Base-by-base conservation (phyloP, 1,139 yeast species). In the Debaryomycetaceae sp. region DNA sequence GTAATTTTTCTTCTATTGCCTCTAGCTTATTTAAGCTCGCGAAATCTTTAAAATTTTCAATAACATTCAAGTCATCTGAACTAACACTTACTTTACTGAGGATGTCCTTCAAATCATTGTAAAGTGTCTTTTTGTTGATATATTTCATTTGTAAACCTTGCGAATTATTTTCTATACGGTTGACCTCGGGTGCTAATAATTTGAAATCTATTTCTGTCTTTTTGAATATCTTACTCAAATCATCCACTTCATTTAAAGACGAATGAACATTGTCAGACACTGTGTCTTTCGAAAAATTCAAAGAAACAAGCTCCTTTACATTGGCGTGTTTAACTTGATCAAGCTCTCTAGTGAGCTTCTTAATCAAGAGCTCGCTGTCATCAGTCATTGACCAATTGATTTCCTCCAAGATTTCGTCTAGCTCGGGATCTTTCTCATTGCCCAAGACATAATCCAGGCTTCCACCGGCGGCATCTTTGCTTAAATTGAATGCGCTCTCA, bases 111-210 rank as follows among this genome's bases (percentile, higher is more conserved):
- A 90, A 74, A 47, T 87, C 93, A 43, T 77, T 79, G 73, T 83
- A 84, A 37, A 91, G 69, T 20, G 76, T 63, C 55, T 87, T 87
- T 62, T 87, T 88, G 63, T 91, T 91, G 36, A 88, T 83, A 5
- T 93, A 81, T 54, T 84, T 85, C 4, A 90, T 86, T 64, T 91
- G 97, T 33, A 90, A 66, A 42, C 97, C 97, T 54, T 84, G 82
- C 1, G 90, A 83, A 57, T 87, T 87, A 38, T 75, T 72, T 59
- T 90, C 97, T 42, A 90, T 84, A 44, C 76, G 78, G 40, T 78
- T 76, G 42, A 90, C 81, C 48, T 87, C 93, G 6, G 81, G 81
- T 4, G 83, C 77, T 42, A 88, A 53, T 37, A 63, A 56, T 43
- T 65, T 68, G 49, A 74, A 69, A 44, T 66, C 71, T 24, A 71